A percentile compares a stretch with the other conserved stretches of the same genome.
Evolutionary conservation across 768 basidiomycete species (phyloP).

Genomic region (Royoungia palumana): DNA sequence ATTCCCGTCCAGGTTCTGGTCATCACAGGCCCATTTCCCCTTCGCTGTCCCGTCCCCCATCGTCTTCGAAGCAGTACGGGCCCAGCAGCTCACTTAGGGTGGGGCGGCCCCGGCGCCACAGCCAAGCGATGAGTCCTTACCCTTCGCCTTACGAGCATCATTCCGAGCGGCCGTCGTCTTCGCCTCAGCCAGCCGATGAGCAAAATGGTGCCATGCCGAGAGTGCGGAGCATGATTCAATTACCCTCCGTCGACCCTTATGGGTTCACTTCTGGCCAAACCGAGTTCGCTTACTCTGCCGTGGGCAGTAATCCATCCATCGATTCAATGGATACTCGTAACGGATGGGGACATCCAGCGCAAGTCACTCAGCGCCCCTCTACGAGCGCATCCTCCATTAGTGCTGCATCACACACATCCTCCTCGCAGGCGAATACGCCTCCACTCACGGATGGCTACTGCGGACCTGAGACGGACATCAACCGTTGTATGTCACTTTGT

Average conservation of each 20-base stretch:
- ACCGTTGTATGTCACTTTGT: conserved; percentile 66
- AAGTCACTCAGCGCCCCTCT: conserved; percentile 57
- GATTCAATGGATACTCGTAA: conserved; percentile 37
- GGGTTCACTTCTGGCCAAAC: conserved; percentile 61
- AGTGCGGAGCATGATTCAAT: conserved; percentile 80
- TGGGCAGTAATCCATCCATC: conserved; percentile 41
- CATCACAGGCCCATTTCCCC: conserved; percentile 66
- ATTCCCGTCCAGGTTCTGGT: conserved; percentile 71
- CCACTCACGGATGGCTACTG: conserved; percentile 65
- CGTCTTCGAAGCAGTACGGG: conserved; percentile 57
- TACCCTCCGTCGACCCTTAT: conserved; percentile 70
- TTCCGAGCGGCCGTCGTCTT: conserved; percentile 66
- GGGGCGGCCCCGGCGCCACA: conserved; percentile 72
- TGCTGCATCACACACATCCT: conserved; percentile 71
- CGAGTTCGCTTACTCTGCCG: conserved; percentile 80
- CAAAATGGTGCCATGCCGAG: conserved; percentile 54
- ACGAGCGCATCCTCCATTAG: conserved; percentile 70
- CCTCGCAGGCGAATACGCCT: conserved; percentile 79
- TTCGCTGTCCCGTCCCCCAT: conserved; percentile 63
- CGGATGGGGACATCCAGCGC: conserved; percentile 41
- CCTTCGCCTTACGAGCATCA: conserved; percentile 76
- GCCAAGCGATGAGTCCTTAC: conserved; percentile 85
- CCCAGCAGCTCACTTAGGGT: conserved; percentile 58
- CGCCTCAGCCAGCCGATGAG: conserved; percentile 61
- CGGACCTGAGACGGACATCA: conserved; percentile 67